Conservation (phyloP, 164 flowering plant species). For the Umbilicus rupestris region DNA sequence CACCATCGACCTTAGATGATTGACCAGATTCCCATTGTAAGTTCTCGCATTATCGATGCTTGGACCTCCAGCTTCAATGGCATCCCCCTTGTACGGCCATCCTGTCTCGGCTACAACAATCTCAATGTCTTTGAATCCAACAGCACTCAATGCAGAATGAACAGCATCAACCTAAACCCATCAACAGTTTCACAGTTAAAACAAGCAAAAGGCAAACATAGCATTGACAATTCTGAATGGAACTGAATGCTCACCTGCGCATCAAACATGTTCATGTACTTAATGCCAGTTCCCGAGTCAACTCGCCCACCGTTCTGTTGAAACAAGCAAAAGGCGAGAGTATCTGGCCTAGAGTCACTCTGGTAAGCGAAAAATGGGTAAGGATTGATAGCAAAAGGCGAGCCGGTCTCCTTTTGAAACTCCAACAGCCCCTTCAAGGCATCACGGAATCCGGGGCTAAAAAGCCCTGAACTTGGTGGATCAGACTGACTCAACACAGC, state of each 20-base stretch:
- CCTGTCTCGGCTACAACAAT: conserved; percentile 96
- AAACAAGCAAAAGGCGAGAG: conserved; percentile 80
- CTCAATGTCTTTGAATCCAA: conserved; percentile 67
- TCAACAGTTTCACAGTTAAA: neutral
- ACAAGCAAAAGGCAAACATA: neutral
- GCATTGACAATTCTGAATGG: neutral
- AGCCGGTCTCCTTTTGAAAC: conserved; percentile 48
- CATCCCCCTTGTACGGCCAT: conserved; percentile 83
- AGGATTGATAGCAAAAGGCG: conserved; percentile 81
- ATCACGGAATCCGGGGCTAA: conserved; percentile 30
- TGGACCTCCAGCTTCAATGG: conserved; percentile 62
- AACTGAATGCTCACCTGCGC: conserved; percentile 56
- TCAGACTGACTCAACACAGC: conserved; percentile 61
- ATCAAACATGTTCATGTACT: conserved; percentile 91
- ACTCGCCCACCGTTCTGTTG: conserved; percentile 79
- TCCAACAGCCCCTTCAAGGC: conserved; percentile 44
- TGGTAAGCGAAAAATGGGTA: conserved; percentile 92
- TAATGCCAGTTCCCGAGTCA: conserved; percentile 58
- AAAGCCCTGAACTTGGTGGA: conserved; percentile 73
- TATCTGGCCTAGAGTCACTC: conserved; percentile 82
- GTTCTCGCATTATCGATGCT: conserved; percentile 83
- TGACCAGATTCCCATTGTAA: conserved; percentile 71
- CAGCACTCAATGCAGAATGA: conserved; percentile 49
- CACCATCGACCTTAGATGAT: conserved; percentile 67
- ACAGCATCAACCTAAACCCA: conserved; percentile 74